Conservation (phyloP, 108 stramenopile genomes). For the Bacterosira constricta region DNA sequence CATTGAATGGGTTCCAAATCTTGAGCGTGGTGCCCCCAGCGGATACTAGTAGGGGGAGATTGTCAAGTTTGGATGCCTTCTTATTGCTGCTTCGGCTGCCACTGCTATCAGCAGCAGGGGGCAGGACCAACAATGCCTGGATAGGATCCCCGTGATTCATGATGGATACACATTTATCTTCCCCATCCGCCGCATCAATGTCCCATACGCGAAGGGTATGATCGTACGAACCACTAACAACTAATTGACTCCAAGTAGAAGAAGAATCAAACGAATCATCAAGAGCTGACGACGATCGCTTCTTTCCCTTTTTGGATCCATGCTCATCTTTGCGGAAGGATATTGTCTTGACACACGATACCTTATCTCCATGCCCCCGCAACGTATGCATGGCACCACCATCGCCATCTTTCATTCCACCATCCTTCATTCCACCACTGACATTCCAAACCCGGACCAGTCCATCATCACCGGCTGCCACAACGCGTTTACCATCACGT, state of each 20-base stretch:
- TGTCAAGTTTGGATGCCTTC: conserved; percentile 28
- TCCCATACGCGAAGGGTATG: conserved; percentile 88
- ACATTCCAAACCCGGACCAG: conserved; percentile 71
- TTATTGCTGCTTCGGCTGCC: conserved; percentile 1
- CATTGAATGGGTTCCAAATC: conserved; percentile 81
- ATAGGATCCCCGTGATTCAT: conserved; percentile 84
- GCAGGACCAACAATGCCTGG: conserved; percentile 67
- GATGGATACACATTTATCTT: conserved; percentile 64
- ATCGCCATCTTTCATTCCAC: conserved; percentile 16
- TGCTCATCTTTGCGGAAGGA: conserved; percentile 29
- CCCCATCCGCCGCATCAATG: conserved; percentile 30
- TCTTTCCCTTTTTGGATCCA: background rate
- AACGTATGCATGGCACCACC: conserved; percentile 48
- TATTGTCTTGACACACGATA: conserved; percentile 25
- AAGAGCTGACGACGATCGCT: background rate
- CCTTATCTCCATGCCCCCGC: conserved; percentile 81
- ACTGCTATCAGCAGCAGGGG: conserved; percentile 36
- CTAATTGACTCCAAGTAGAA: conserved; percentile 46
- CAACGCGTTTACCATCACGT: conserved; percentile 68
- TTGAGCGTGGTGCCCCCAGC: conserved; percentile 82
- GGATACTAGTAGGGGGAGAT: conserved; percentile 68
- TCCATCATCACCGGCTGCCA: conserved; percentile 59
- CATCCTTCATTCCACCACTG: conserved; percentile 17
- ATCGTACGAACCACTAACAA: conserved; percentile 84
- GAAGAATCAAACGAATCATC: conserved; percentile 14